Percentiles rank a stretch among this genome's conserved stretches.
Evolutionary conservation across 139 green algal species (phyloP).

Genomic region (Chlorella sorokiniana): DNA sequence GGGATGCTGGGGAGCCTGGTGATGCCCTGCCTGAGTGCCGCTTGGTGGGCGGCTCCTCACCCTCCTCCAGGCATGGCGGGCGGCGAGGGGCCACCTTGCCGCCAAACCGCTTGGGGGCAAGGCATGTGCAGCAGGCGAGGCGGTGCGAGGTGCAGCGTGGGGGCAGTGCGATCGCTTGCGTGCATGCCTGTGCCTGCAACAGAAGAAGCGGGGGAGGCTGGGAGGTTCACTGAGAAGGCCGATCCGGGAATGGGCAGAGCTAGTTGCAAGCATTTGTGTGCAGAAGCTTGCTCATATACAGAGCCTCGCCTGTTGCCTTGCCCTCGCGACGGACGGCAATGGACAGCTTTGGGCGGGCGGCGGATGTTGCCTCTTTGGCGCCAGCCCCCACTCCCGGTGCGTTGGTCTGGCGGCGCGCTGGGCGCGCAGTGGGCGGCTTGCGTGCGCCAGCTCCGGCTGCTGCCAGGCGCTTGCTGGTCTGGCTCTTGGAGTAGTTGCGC

Average conservation of each 20-base stretch:
- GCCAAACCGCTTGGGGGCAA: not conserved
- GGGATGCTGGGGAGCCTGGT: not conserved
- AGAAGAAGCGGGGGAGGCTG: not conserved
- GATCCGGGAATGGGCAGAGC: not conserved
- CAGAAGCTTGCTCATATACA: too few relatives aligned
- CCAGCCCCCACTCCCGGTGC: not conserved
- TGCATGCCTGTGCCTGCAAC: too few relatives aligned
- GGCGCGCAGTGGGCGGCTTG: too few relatives aligned
- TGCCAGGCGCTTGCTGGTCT: slow-evolving; percentile 7
- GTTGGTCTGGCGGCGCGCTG: not conserved
- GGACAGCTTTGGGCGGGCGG: too few relatives aligned
- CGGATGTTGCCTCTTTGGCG: too few relatives aligned
- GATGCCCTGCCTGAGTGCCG: too few relatives aligned
- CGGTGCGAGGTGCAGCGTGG: too few relatives aligned
- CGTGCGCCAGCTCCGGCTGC: not conserved
- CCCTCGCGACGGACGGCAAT: too few relatives aligned
- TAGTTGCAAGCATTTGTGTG: not conserved
- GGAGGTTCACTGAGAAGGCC: not conserved
- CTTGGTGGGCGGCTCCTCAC: too few relatives aligned
- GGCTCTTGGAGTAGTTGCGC: slow-evolving; percentile 39
- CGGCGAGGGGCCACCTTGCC: slow-evolving; percentile 13
- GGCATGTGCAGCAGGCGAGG: not conserved
- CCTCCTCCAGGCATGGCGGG: too few relatives aligned
- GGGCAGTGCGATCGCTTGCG: too few relatives aligned
- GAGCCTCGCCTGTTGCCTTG: too few relatives aligned